phyloP scores from a whole-genome alignment of 75 land plant species.

The Larix kaempferi region DNA sequence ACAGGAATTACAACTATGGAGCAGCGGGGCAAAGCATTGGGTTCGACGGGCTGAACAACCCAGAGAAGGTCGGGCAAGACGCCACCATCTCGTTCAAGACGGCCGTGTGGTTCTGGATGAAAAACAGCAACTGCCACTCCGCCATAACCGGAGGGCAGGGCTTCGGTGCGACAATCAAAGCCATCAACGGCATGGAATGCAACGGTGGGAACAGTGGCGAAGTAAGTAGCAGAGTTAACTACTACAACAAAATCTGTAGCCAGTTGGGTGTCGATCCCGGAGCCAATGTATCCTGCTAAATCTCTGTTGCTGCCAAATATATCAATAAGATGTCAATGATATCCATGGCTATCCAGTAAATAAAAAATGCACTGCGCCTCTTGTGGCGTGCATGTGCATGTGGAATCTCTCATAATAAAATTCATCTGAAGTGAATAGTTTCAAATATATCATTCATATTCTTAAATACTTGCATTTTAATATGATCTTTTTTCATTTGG shows the following conservation, averaged over 20 bases:
- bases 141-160: background rate
- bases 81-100: conserved; percentile 47
- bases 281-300: background rate
- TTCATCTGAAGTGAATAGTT: no score
- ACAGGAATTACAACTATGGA: conserved; percentile 74
- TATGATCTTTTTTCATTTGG: no score
- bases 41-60: conserved; percentile 38
- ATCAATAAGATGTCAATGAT: no score
- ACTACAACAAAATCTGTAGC: background rate
- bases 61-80: conserved; percentile 44
- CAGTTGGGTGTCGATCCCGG: background rate
- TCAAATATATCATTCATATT: no score
- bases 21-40: conserved; percentile 38
- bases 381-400: no score
- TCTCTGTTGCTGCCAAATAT: background rate
- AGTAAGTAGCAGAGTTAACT: background rate
- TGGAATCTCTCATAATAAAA: no score
- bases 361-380: no score
- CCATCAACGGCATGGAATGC: background rate
- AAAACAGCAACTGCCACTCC: conserved; percentile 8
- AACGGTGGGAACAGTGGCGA: background rate
- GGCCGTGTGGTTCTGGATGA: conserved; percentile 72
- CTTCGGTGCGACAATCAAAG: background rate
- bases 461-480: no score
- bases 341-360: no score